A percentile compares a stretch with the other conserved stretches of the same genome.
Conservation (phyloP, 768 basidiomycete genomes). For the Cyclocybe aegerita region DNA sequence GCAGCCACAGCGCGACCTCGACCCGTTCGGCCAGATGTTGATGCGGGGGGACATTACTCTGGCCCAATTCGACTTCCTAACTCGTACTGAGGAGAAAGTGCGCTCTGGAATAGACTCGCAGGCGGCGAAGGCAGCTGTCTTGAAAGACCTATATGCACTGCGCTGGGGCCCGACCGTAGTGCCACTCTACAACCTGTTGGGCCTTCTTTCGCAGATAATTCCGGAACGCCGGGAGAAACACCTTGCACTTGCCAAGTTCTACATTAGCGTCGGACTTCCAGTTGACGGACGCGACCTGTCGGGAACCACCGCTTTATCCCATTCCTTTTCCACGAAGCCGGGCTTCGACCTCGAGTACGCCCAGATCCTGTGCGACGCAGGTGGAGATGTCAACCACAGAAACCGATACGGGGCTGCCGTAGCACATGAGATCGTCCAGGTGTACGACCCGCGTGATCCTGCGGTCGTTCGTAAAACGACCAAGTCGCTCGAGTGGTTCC, state of each 20-base stretch:
- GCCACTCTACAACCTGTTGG: conserved; percentile 38
- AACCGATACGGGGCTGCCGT: conserved; percentile 40
- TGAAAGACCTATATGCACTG: conserved; percentile 28
- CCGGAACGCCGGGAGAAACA: conserved; percentile 19
- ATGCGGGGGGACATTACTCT: conserved; percentile 21
- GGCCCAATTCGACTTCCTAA: conserved; percentile 24
- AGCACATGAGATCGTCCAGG: conserved; percentile 35
- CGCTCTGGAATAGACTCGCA: conserved; percentile 2
- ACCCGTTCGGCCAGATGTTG: conserved; percentile 28
- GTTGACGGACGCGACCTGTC: conserved; percentile 38
- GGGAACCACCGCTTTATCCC: conserved; percentile 38
- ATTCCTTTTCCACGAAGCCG: conserved; percentile 41
- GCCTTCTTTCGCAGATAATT: conserved; percentile 25
- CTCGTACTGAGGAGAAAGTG: conserved; percentile 15
- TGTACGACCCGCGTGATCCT: conserved; percentile 22
- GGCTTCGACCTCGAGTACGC: conserved; percentile 40
- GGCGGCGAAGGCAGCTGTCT: conserved; percentile 16
- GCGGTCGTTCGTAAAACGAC: conserved; percentile 21
- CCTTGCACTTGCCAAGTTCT: conserved; percentile 30
- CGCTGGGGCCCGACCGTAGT: conserved; percentile 41
- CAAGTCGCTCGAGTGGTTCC: conserved; percentile 35
- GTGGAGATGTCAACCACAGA: conserved; percentile 38
- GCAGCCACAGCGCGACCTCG: conserved; percentile 35
- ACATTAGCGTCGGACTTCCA: conserved; percentile 33
- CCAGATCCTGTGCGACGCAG: conserved; percentile 39